Percentiles rank a stretch among this genome's conserved stretches.
Conservation (phyloP, 2,329 filamentous ascomycete genomes). For the Cytospora piceae region DNA sequence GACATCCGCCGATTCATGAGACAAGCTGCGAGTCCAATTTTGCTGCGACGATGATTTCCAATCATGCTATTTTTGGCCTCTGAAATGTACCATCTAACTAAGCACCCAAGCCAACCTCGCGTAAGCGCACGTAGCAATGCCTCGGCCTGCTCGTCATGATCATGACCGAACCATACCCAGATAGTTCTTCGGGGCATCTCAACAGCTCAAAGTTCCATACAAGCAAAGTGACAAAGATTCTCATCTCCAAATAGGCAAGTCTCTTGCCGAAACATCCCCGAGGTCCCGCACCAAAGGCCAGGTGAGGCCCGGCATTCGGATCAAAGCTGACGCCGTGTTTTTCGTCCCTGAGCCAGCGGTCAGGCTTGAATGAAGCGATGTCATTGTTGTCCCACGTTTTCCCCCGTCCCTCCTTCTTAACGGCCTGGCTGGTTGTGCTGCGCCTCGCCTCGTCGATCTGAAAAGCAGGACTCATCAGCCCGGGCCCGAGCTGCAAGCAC, state of each 20-base stretch:
- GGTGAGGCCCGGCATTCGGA: slow-evolving; percentile 33
- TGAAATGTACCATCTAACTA: no score
- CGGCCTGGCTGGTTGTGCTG: no score
- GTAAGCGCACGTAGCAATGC: slow-evolving; percentile 6
- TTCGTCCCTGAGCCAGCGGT: not conserved
- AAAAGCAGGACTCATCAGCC: no score
- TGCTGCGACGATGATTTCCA: no score
- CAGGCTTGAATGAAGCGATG: slow-evolving; percentile 2
- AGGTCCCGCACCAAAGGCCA: slow-evolving; percentile 35
- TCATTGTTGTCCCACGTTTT: not conserved
- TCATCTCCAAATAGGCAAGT: slow-evolving; percentile 38
- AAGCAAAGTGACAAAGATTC: slow-evolving; percentile 33
- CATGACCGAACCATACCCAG: not conserved
- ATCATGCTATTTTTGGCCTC: no score
- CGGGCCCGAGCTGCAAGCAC: no score
- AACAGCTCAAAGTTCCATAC: slow-evolving; percentile 36
- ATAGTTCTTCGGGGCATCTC: slow-evolving; percentile 34
- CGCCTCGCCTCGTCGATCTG: no score
- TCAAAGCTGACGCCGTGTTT: slow-evolving; percentile 28
- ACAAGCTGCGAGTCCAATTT: no score
- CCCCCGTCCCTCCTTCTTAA: no score
- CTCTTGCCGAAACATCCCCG: slow-evolving; percentile 37
- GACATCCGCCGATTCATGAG: no score
- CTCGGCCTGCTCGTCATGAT: slow-evolving; percentile 5
- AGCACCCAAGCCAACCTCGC: no score